Percentiles rank a stretch among this genome's conserved stretches.
phyloP scores from a whole-genome alignment of 139 green algal species.

The Chlamydomonas sp. region DNA sequence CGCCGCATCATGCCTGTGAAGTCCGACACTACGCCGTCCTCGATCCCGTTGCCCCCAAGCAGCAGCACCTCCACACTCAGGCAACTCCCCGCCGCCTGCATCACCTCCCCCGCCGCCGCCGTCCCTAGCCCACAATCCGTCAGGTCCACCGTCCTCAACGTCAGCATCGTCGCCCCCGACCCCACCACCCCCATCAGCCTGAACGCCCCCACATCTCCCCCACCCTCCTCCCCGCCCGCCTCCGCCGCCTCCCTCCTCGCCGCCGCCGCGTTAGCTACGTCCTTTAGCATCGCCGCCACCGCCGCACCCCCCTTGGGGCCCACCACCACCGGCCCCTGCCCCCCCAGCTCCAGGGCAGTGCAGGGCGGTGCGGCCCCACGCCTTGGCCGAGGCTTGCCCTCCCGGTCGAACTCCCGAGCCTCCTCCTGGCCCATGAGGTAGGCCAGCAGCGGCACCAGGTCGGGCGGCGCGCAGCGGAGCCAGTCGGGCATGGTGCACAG shows the following conservation, averaged over 20 bases:
- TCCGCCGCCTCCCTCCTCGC: background rate
- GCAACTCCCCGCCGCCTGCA: background rate
- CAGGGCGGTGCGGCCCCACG: background rate
- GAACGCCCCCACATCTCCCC: background rate
- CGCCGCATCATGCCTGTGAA: background rate
- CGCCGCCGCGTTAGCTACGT: background rate
- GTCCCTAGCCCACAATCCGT: conserved; percentile 23
- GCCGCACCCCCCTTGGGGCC: conserved; percentile 2
- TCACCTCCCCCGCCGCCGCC: conserved; percentile 4
- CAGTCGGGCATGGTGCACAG: conserved; percentile 30
- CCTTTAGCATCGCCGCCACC: conserved; percentile 9
- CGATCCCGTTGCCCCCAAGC: conserved; percentile 26
- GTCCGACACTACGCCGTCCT: background rate
- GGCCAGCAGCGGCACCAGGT: conserved; percentile 26
- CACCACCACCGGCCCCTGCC: conserved; percentile 24
- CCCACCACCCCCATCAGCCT: background rate
- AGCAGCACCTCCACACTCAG: background rate
- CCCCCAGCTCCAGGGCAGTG: conserved; percentile 14
- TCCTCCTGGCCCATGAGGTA: conserved; percentile 19
- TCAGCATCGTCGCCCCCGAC: conserved; percentile 15
- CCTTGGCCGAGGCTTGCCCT: conserved; percentile 5
- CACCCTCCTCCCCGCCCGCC: background rate
- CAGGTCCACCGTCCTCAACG: conserved; percentile 11
- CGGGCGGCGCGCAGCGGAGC: conserved; percentile 13
- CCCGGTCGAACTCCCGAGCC: conserved; percentile 22